Evolutionary conservation across 2,329 filamentous ascomycete species (phyloP), one percentile per base, ranked within the genome.

Genomic region (Penicillium sp.): DNA sequence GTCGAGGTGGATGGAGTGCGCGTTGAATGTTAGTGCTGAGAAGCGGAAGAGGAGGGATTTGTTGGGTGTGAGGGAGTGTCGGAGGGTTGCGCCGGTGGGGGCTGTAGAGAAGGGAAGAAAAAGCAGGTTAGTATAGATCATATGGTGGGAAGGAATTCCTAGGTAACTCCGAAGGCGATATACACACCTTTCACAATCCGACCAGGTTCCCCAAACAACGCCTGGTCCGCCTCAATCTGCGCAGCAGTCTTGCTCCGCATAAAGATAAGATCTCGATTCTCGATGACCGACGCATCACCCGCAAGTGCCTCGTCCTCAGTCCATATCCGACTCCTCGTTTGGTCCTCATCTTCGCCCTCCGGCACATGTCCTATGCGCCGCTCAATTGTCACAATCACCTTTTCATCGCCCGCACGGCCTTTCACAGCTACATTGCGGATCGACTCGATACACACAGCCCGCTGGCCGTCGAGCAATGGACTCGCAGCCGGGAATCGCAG

Each of bases 21-120:
- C 92, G 77, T 99, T 99, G 82, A 92, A 93, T 2, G 91, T 94
- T 37, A 99, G 85, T 0, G 93, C 93, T 22, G 91, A 95, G 82
- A 94, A 98, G 61, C 93, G 88, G 80, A 96, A 97, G 58, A 99
- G 87, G 4, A 97, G 85, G 4, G 85, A 81, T 2, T 86, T 82
- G 2, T 89, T 88, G 0, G 93, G 92, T 0, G 79, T 85, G 26
- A 97, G 79, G 0, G 80, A 79, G 68, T 90, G 82, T 19, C 79
- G 80, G 68, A 87, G 86, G 51, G 85, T 81, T 0, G 87, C 81
- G n/a, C 77, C 62, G 2, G 78, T 71, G 22, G 83, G 83, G 15
- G 84, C 84, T 83, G 17, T 19, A 45, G 33, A 44, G 64, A 58
- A 42, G n/a, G 2, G 9, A 56, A 56, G 26, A 56, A 33, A 55